Conservation (phyloP, 1,139 yeast species). For the Candida tropicalis region DNA sequence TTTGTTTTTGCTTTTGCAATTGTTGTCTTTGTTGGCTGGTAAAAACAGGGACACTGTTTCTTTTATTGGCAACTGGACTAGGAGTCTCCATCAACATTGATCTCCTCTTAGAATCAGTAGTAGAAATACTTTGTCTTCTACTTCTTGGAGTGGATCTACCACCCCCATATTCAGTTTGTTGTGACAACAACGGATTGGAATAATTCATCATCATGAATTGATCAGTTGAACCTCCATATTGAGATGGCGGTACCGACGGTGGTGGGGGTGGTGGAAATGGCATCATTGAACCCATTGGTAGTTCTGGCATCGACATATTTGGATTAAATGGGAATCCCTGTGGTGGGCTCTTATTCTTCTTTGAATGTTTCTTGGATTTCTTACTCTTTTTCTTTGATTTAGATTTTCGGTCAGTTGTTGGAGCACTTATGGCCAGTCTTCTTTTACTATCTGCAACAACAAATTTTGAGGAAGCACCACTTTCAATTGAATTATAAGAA, state of each 20-base stretch:
- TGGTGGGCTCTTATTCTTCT: constrained; percentile 11
- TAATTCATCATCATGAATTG: constrained; percentile 13
- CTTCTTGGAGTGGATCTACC: constrained; percentile 6
- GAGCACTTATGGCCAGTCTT: constrained; percentile 17
- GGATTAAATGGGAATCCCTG: constrained; percentile 9
- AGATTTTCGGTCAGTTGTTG: background rate
- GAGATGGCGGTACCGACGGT: constrained; percentile 4
- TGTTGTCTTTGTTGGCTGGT: constrained; percentile 9
- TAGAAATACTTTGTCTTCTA: constrained; percentile 26
- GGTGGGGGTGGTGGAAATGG: constrained; percentile 4
- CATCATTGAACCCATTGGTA: constrained; percentile 6
- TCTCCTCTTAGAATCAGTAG: constrained; percentile 23
- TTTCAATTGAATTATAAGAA: constrained; percentile 41
- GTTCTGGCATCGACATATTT: constrained; percentile 11
- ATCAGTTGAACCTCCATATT: constrained; percentile 2
- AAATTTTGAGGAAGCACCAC: constrained; percentile 40
- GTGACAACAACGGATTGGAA: constrained; percentile 24
- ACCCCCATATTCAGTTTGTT: constrained; percentile 23
- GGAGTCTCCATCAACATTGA: constrained; percentile 20
- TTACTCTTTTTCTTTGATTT: constrained; percentile 9
- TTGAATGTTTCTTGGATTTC: constrained; percentile 7
- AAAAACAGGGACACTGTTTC: constrained; percentile 5
- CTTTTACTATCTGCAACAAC: constrained; percentile 26
- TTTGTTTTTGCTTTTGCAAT: background rate
- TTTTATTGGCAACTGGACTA: constrained; percentile 1